Percentiles rank a stretch among this genome's conserved stretches.
These are phyloP conservation scores for Trichoderma virens DNA, from an alignment of 495 filamentous ascomycete species.

Conservation along the genomic window DNA sequence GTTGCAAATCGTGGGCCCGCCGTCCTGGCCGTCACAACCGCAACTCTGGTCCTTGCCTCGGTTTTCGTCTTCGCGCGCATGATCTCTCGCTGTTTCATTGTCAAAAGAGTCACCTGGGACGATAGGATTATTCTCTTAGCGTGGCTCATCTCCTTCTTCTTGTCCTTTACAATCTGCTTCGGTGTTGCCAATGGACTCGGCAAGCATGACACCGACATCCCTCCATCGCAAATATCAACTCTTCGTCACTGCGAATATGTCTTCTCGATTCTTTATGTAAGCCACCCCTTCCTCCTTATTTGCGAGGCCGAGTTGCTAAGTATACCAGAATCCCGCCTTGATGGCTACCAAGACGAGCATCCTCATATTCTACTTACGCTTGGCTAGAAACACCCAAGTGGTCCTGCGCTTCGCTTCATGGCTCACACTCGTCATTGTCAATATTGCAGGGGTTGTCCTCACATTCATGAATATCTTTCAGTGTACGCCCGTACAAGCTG, in stretches of 20 bases:
- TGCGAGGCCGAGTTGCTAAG: background rate
- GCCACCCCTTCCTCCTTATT: constrained; percentile 23
- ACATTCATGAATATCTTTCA: constrained; percentile 86
- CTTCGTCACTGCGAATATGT: constrained; percentile 68
- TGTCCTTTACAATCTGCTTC: constrained; percentile 69
- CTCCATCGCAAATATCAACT: constrained; percentile 29
- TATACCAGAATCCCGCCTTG: constrained; percentile 70
- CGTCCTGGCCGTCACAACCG: constrained; percentile 68
- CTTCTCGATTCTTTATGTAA: constrained; percentile 76
- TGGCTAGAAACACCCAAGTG: constrained; percentile 63
- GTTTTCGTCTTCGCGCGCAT: constrained; percentile 67
- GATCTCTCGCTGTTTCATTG: constrained; percentile 63
- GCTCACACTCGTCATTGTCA: constrained; percentile 63
- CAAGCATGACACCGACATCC: constrained; percentile 62
- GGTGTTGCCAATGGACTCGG: constrained; percentile 66
- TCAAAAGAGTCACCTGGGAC: constrained; percentile 60
- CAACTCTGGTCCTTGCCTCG: constrained; percentile 57
- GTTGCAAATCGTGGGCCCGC: constrained; percentile 48
- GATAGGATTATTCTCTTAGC: constrained; percentile 81
- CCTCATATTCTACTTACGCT: constrained; percentile 74
- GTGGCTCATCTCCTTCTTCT: constrained; percentile 74
- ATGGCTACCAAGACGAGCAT: constrained; percentile 90
- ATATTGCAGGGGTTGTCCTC: constrained; percentile 66
- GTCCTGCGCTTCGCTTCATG: constrained; percentile 64
- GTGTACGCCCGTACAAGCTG: constrained; percentile 65